Conservation (phyloP, 495 filamentous ascomycete species). For the Filosporella fistucella region DNA sequence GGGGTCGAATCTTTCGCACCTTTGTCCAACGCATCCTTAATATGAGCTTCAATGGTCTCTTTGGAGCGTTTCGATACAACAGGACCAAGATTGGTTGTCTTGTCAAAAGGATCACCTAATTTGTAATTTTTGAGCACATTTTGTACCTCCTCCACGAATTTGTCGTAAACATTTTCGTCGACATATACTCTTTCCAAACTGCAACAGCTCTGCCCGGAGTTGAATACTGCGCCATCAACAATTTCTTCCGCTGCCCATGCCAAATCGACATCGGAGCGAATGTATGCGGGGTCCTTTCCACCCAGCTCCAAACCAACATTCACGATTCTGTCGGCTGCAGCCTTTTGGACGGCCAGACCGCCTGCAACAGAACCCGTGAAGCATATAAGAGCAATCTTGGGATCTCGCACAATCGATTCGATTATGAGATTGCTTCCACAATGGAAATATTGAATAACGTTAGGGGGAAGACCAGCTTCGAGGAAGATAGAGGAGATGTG, state of each 20-base stretch:
- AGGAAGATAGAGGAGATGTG: constrained; percentile 69
- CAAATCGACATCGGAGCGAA: constrained; percentile 80
- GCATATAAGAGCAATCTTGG: constrained; percentile 70
- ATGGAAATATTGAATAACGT: constrained; percentile 87
- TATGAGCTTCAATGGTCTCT: constrained; percentile 71
- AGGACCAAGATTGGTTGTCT: constrained; percentile 78
- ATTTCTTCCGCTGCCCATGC: constrained; percentile 90
- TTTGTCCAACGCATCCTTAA: constrained; percentile 78
- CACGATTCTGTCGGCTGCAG: constrained; percentile 73
- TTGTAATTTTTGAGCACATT: constrained; percentile 83
- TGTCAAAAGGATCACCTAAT: constrained; percentile 78
- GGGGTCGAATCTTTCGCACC: constrained; percentile 84
- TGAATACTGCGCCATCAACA: constrained; percentile 91
- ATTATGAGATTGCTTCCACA: constrained; percentile 68
- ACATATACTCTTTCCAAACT: constrained; percentile 91
- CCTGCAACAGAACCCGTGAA: constrained; percentile 93
- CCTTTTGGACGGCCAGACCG: constrained; percentile 78
- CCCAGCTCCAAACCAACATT: constrained; percentile 85
- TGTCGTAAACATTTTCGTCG: constrained; percentile 73
- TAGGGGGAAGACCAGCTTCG: constrained; percentile 71
- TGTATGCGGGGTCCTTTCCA: constrained; percentile 89
- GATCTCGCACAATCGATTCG: constrained; percentile 67
- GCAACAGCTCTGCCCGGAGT: constrained; percentile 96
- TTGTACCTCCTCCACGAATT: constrained; percentile 72
- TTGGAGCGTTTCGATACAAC: constrained; percentile 77